phyloP scores from a whole-genome alignment of 306 rosid genomes.

The Rosa chinensis region DNA sequence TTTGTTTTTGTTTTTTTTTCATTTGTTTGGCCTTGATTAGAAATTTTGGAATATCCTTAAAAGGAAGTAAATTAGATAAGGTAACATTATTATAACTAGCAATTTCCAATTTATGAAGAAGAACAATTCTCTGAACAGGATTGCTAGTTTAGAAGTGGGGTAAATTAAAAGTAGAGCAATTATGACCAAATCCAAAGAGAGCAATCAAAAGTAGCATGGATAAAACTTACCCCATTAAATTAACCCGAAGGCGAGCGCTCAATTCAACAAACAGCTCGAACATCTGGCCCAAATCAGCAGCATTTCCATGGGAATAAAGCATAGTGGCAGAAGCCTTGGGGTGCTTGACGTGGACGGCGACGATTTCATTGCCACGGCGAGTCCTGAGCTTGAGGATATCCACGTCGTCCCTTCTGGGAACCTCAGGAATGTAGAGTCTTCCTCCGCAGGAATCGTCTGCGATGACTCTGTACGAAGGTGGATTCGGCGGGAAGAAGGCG shows the following conservation, averaged over 20 bases:
- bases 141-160: neutral
- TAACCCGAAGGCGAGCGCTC: slow-evolving; percentile 76
- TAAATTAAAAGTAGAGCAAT: neutral
- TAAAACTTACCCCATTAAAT: slow-evolving; percentile 63
- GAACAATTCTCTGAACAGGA: neutral
- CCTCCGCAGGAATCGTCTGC: slow-evolving; percentile 35
- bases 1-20: neutral
- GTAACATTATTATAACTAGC: neutral
- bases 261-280: slow-evolving; percentile 83
- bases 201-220: neutral
- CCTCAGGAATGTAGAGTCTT: slow-evolving; percentile 59
- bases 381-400: slow-evolving; percentile 72
- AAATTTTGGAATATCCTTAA: neutral
- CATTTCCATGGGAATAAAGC: slow-evolving; percentile 95
- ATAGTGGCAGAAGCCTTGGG: slow-evolving; percentile 67
- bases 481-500: slow-evolving; percentile 93
- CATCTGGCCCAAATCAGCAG: slow-evolving; percentile 41
- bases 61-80: no score
- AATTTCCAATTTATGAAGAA: neutral
- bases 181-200: neutral
- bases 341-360: slow-evolving; percentile 77
- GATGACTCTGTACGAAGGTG: slow-evolving; percentile 72
- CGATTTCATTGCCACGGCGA: slow-evolving; percentile 77
- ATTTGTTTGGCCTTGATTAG: neutral
- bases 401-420: slow-evolving; percentile 74